Evolutionary conservation across 306 rosid species (phyloP).

Genomic region (Pterocarpus santalinus): DNA sequence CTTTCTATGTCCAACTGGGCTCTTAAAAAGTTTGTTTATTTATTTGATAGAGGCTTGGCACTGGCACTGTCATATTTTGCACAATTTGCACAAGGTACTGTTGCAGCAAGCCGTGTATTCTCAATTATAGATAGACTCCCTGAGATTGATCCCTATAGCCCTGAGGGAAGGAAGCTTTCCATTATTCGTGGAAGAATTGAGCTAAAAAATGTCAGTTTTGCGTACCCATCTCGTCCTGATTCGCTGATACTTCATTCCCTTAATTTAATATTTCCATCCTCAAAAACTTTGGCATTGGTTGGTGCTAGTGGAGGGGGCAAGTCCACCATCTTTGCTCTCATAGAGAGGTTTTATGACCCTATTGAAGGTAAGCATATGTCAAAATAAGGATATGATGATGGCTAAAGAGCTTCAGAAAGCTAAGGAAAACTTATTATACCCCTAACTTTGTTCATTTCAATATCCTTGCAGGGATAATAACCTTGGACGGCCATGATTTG

Average conservation of each 20-base stretch:
- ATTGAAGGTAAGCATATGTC: slow-evolving; percentile 58
- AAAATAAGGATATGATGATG: neutral
- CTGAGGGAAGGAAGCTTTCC: slow-evolving; percentile 63
- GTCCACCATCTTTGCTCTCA: slow-evolving; percentile 87
- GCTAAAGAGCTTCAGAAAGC: slow-evolving; percentile 9
- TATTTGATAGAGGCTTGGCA: slow-evolving; percentile 78
- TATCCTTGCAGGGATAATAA: slow-evolving; percentile 65
- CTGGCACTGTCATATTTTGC: slow-evolving; percentile 86
- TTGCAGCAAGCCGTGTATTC: slow-evolving; percentile 87
- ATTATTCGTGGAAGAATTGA: slow-evolving; percentile 75
- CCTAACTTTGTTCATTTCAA: slow-evolving; percentile 40
- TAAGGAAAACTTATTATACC: neutral
- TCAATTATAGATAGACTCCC: slow-evolving; percentile 81
- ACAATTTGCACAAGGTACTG: slow-evolving; percentile 88
- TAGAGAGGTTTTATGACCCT: slow-evolving; percentile 90
- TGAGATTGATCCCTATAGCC: slow-evolving; percentile 80
- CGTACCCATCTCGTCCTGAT: slow-evolving; percentile 84
- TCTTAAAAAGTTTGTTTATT: neutral
- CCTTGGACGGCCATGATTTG: slow-evolving; percentile 84
- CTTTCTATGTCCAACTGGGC: neutral
- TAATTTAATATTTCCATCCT: slow-evolving; percentile 72
- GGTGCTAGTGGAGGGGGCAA: slow-evolving; percentile 98
- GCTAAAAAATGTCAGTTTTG: slow-evolving; percentile 70
- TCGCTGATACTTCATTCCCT: slow-evolving; percentile 66
- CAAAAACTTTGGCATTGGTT: slow-evolving; percentile 80